phyloP scores from a whole-genome alignment of 2,329 filamentous ascomycete species.

The Cryphonectria japonica region DNA sequence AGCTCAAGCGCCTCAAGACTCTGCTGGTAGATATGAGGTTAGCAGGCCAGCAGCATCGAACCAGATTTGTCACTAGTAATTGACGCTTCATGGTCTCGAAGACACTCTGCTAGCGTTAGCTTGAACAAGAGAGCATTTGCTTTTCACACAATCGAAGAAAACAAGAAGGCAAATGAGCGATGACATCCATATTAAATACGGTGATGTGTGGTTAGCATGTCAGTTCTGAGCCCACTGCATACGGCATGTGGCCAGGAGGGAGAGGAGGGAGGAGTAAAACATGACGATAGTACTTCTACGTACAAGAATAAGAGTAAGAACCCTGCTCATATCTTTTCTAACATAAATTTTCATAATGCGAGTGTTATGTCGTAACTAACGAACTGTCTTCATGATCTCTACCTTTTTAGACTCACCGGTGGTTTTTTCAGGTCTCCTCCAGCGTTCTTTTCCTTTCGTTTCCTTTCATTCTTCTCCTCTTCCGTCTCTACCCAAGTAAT shows the following conservation, averaged over 20 bases:
- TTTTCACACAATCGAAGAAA: neutral
- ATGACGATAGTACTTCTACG: too few relatives aligned
- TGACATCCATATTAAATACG: neutral
- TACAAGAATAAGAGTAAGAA: neutral
- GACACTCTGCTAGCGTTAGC: neutral
- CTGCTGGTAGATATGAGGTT: neutral
- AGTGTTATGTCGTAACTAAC: neutral
- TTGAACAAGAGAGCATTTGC: neutral
- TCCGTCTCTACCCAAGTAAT: constrained; percentile 14
- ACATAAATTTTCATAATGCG: neutral
- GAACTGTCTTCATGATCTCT: neutral
- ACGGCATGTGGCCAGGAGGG: neutral
- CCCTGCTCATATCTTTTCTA: neutral
- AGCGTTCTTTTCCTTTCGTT: constrained; percentile 8
- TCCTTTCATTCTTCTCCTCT: neutral
- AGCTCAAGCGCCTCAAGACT: neutral
- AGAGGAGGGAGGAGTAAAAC: too few relatives aligned
- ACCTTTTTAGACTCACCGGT: constrained; percentile 18
- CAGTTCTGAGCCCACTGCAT: neutral
- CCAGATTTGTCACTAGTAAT: neutral
- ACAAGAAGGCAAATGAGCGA: neutral
- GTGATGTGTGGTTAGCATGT: neutral
- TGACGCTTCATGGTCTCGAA: neutral
- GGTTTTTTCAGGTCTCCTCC: neutral
- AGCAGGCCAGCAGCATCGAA: neutral